Base-by-base conservation (phyloP, 495 filamentous ascomycete genomes). In the Penicillium bialowiezense region DNA sequence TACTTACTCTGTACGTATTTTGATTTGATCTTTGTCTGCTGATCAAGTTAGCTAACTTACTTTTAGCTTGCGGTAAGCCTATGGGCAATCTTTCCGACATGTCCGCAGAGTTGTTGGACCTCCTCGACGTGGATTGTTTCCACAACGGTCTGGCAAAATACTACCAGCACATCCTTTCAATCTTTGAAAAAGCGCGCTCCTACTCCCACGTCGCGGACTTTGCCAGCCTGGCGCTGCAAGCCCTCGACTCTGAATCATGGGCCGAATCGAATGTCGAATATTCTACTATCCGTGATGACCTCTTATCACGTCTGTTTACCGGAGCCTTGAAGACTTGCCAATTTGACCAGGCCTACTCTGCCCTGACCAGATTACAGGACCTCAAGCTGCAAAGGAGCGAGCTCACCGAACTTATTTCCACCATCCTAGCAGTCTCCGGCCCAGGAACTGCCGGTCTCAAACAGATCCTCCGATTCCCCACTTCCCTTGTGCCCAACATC, bases 181-280 rank as follows among this genome's bases (percentile, higher is more conserved):
- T 98, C 7, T 97, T 87, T 62, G 91, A 96, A 54, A 77, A 83
- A 56, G 77, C 78, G 38, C 85, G 84, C 41, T 81, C 81, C 4
- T 87, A 86, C 57, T 86, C 87, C 4, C 87, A 86, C 63, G 88
- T 91, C 40, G 80, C 87, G 5, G 89, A 95, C 50, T 96, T 97
- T 66, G 84, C 91, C 28, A 79, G 84, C 33, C 73, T 92, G 21
- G 86, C 89, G 18, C 71, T 97, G 35, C 82, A 91, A 56, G 85
- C 86, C 48, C 58, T 74, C 35, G 70, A 73, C 18, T 64, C 64
- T 20, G 67, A 72, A 54, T 60, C 59, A 33, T 64, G 50, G 44
- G 71, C 65, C 18, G 71, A 77, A 45, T 70, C 74, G 50, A 69
- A 65, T 44, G 44, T 58, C 2, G 64, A 75, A 33, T 69, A 71